phyloP scores from a whole-genome alignment of 2,329 filamentous ascomycete species.

The Clarireedia paspali region DNA sequence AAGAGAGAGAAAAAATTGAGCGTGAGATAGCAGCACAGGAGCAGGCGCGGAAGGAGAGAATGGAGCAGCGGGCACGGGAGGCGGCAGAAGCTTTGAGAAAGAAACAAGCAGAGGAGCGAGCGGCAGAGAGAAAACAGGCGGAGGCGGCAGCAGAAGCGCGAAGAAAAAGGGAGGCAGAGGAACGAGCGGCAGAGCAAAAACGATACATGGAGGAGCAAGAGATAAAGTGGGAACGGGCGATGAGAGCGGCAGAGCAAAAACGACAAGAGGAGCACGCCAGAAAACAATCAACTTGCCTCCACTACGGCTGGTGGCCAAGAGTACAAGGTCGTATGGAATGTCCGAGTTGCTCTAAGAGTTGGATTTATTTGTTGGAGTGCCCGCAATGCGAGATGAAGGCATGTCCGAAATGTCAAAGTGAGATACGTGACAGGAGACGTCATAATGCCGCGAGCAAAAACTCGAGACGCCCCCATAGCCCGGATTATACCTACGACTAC shows the following conservation, averaged over 20 bases:
- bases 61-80: conserved; percentile 12
- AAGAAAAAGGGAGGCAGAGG: too few relatives aligned
- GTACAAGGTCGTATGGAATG: conserved; percentile 16
- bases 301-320: conserved; percentile 19
- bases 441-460: background rate
- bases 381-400: conserved; percentile 16
- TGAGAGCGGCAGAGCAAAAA: conserved; percentile 7
- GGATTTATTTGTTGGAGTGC: conserved; percentile 19
- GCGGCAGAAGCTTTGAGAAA: conserved; percentile 10
- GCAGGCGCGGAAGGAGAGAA: conserved; percentile 1
- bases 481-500: too few relatives aligned
- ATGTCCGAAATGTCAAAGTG: conserved; percentile 16
- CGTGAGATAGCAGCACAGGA: background rate
- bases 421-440: background rate
- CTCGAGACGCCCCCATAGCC: background rate
- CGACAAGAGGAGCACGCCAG: background rate
- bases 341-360: conserved; percentile 11
- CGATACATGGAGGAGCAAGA: too few relatives aligned
- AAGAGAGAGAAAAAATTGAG: conserved; percentile 9
- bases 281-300: conserved; percentile 7
- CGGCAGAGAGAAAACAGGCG: background rate
- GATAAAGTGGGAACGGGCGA: background rate
- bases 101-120: conserved; percentile 11
- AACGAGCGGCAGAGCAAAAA: too few relatives aligned
- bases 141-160: too few relatives aligned